These are phyloP conservation scores for Oryza glaberrima DNA, from an alignment of 176 grass and related monocot species.

Conservation along the genomic window DNA sequence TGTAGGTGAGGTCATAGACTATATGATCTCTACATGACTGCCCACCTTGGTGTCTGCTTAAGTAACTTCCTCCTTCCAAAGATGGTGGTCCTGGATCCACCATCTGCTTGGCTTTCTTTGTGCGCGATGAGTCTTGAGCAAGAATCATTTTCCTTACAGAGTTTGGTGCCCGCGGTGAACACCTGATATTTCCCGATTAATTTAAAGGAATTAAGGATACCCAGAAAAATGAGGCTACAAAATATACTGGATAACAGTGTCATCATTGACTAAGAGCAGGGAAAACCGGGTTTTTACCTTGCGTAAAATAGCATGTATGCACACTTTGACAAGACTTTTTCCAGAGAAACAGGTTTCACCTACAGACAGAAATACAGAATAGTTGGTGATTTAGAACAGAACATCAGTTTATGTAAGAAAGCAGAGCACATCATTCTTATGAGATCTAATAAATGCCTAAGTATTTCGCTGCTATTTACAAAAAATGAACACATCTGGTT, in stretches of 20 bases:
- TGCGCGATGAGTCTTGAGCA: constrained; percentile 20
- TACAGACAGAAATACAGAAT: constrained; percentile 42
- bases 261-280: not conserved
- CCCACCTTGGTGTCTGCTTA: constrained; percentile 40
- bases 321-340: constrained; percentile 62
- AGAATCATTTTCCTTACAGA: constrained; percentile 52
- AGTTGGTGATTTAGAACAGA: not conserved
- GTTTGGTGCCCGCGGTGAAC: constrained; percentile 73
- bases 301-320: constrained; percentile 97
- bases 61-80: constrained; percentile 20
- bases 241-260: not conserved
- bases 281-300: constrained; percentile 53
- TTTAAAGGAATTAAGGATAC: constrained; percentile 18
- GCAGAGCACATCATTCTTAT: not conserved
- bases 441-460: constrained; percentile 1
- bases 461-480: constrained; percentile 22
- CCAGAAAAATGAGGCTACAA: constrained; percentile 1
- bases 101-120: constrained; percentile 37
- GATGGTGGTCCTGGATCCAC: not conserved
- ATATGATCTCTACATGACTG: constrained; percentile 13
- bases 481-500: constrained; percentile 15
- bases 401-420: constrained; percentile 18
- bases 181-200: constrained; percentile 54
- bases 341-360: constrained; percentile 69
- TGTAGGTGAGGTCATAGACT: constrained; percentile 14